These are phyloP conservation scores for Xylaria sp. DNA, from an alignment of 2,329 filamentous ascomycete genomes.

Conservation along the genomic window DNA sequence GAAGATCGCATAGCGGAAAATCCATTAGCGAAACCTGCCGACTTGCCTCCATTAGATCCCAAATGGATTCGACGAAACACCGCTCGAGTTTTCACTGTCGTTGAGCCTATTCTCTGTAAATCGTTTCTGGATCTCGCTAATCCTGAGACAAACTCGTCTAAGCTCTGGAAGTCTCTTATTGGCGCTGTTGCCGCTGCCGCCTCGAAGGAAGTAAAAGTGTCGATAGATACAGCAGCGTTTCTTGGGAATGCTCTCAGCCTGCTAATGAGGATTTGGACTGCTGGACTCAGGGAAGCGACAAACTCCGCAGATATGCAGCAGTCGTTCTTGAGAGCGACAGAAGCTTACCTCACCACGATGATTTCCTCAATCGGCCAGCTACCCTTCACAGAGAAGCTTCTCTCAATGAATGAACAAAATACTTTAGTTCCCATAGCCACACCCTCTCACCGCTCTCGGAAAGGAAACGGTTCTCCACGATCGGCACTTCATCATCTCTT, in stretches of 20 bases:
- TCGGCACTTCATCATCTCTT: constrained; percentile 75
- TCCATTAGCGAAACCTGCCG: constrained; percentile 70
- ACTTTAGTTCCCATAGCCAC: constrained; percentile 72
- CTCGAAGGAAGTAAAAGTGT: constrained; percentile 89
- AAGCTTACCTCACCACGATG: constrained; percentile 61
- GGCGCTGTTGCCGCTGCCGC: constrained; percentile 73
- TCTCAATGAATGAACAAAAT: constrained; percentile 63
- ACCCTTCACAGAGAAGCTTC: constrained; percentile 71
- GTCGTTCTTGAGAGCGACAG: constrained; percentile 66
- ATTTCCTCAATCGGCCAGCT: constrained; percentile 65
- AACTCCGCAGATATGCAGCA: constrained; percentile 59
- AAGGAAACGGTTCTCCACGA: constrained; percentile 61
- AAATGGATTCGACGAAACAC: constrained; percentile 87
- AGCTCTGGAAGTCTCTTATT: constrained; percentile 72
- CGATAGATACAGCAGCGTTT: constrained; percentile 83
- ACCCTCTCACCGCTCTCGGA: constrained; percentile 70
- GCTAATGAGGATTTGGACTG: constrained; percentile 75
- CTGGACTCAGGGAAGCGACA: constrained; percentile 66
- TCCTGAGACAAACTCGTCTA: constrained; percentile 63
- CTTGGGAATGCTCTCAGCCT: constrained; percentile 77
- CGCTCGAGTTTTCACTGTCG: constrained; percentile 70
- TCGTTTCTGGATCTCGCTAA: constrained; percentile 72
- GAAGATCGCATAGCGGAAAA: constrained; percentile 75
- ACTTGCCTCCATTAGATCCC: constrained; percentile 84
- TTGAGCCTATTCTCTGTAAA: constrained; percentile 68